Evolutionary conservation across 2,329 filamentous ascomycete genomes (phyloP).

Genomic region (Apiospora rasikravindrae): DNA sequence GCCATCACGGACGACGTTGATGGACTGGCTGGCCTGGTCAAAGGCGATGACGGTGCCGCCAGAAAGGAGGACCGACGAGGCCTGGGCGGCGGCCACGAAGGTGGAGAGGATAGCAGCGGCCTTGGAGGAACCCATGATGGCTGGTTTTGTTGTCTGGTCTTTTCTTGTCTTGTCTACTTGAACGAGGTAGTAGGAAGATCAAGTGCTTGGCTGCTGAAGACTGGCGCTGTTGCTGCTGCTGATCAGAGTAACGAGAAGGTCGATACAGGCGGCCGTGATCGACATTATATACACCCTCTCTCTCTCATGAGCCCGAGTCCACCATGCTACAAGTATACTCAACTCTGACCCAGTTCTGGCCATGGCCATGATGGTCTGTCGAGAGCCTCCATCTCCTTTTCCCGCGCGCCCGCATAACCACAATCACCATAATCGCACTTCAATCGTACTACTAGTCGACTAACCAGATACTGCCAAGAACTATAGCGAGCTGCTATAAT

Average conservation of each 20-base stretch:
- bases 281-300: neutral
- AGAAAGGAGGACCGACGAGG: constrained; percentile 33
- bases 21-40: constrained; percentile 30
- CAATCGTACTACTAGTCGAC: neutral
- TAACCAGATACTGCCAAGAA: constrained; percentile 12
- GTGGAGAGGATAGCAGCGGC: constrained; percentile 30
- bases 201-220: constrained; percentile 10
- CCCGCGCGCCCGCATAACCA: neutral
- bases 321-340: neutral
- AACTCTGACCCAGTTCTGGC: neutral
- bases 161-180: neutral
- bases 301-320: neutral
- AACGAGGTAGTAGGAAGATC: neutral
- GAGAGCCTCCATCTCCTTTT: neutral
- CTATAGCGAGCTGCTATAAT: neutral
- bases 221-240: neutral
- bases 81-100: constrained; percentile 37
- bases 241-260: neutral
- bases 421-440: neutral
- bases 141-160: neutral
- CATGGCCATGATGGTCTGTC: neutral
- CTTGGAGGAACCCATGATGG: constrained; percentile 27
- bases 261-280: neutral
- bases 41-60: constrained; percentile 38
- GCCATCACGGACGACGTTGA: constrained; percentile 36